Evolutionary conservation across 768 basidiomycete species (phyloP).

Genomic region (Leccinum barrowsii): DNA sequence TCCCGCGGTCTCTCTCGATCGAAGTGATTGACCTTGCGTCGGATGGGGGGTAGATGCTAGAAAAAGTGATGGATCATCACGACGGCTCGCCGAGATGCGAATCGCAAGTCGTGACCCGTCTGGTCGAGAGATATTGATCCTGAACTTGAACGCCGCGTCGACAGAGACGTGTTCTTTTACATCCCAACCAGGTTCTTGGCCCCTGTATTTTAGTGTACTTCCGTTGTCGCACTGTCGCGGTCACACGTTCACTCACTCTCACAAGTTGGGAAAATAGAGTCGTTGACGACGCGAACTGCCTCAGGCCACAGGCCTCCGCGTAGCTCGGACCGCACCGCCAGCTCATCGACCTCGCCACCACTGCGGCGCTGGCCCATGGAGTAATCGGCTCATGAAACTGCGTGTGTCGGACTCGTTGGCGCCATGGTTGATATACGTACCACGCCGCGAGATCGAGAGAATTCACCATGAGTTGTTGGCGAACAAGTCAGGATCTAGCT

Average conservation of each 20-base stretch:
- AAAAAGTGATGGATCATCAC: slow-evolving; percentile 18
- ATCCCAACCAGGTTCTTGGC: neutral
- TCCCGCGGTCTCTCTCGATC: neutral
- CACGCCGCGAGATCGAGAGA: too few relatives aligned
- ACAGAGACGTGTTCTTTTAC: neutral
- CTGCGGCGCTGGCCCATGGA: too few relatives aligned
- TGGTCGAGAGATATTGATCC: slow-evolving; percentile 29
- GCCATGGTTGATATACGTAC: too few relatives aligned
- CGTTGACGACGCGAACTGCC: neutral
- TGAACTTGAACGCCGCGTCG: neutral
- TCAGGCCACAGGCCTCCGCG: too few relatives aligned
- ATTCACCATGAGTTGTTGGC: too few relatives aligned
- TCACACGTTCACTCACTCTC: neutral
- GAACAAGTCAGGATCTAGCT: too few relatives aligned
- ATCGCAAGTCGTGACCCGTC: slow-evolving; percentile 19
- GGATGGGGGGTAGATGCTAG: slow-evolving; percentile 13
- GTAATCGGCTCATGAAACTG: too few relatives aligned
- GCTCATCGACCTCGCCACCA: neutral
- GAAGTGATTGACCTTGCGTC: neutral
- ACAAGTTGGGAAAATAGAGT: neutral
- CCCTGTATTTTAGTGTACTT: neutral
- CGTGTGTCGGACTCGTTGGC: too few relatives aligned
- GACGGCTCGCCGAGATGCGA: slow-evolving; percentile 16
- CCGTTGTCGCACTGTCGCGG: neutral
- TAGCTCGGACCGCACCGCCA: neutral